Evolutionary conservation across 768 basidiomycete genomes (phyloP).

Genomic region (Russula emetica): DNA sequence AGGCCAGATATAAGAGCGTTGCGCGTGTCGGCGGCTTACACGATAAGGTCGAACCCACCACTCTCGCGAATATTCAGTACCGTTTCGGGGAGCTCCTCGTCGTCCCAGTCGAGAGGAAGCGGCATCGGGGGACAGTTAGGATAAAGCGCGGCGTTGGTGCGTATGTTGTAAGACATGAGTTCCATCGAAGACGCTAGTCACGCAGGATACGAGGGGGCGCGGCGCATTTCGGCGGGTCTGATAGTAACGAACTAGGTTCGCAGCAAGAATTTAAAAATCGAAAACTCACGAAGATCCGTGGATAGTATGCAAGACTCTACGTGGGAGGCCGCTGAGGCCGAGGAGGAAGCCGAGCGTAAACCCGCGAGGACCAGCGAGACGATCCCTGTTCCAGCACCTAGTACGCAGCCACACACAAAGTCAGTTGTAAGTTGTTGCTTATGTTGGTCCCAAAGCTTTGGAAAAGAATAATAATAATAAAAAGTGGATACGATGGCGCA

Average conservation of each 20-base stretch:
- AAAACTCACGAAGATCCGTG: conserved; percentile 30
- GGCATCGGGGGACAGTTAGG: conserved; percentile 32
- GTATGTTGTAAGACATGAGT: conserved; percentile 68
- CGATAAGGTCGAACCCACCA: conserved; percentile 54
- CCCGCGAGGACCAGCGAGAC: conserved; percentile 64
- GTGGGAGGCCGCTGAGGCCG: conserved; percentile 19
- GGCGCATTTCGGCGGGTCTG: background rate
- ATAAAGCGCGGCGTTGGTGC: conserved; percentile 40
- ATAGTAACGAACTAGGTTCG: background rate
- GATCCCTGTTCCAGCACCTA: conserved; percentile 84
- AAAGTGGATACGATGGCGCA: background rate
- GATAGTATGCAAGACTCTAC: conserved; percentile 10
- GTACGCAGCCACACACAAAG: background rate
- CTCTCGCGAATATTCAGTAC: conserved; percentile 34
- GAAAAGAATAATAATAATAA: no score
- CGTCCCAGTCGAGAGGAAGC: conserved; percentile 65
- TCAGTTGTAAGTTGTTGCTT: background rate
- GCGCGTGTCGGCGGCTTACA: conserved; percentile 47
- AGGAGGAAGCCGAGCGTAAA: conserved; percentile 41
- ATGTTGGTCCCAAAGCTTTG: background rate
- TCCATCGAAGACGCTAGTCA: conserved; percentile 72
- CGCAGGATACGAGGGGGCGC: no score
- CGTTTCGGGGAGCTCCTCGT: conserved; percentile 49
- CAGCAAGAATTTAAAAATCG: background rate
- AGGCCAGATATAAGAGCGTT: background rate